A percentile compares a stretch with the other conserved stretches of the same genome.
Evolutionary conservation across 2,329 filamentous ascomycete species (phyloP).

Genomic region (Botrytis elliptica): DNA sequence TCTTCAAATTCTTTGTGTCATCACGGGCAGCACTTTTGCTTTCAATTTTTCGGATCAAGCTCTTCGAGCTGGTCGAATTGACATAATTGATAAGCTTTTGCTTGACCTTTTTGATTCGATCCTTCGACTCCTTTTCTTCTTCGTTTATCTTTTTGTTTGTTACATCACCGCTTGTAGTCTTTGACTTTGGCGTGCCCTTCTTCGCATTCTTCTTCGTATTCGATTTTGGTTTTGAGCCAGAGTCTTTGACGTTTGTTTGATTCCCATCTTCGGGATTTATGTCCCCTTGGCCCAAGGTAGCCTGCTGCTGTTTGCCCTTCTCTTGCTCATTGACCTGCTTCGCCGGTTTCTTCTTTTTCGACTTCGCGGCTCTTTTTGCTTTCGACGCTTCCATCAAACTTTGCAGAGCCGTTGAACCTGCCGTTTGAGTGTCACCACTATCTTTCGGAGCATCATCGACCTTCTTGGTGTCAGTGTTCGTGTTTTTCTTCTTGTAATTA

Average conservation of each 20-base stretch:
- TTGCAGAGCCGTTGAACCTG: neutral
- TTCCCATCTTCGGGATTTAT: neutral
- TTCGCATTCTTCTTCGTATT: neutral
- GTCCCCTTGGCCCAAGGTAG: neutral
- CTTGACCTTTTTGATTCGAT: slow-evolving; percentile 17
- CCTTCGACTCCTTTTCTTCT: slow-evolving; percentile 5
- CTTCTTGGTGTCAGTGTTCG: neutral
- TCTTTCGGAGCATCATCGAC: neutral
- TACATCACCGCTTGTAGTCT: neutral
- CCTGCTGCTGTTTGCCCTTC: neutral
- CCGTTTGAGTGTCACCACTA: neutral
- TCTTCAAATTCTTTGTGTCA: neutral
- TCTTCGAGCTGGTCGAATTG: neutral
- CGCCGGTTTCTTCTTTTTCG: neutral
- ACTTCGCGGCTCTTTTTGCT: neutral
- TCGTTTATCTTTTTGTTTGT: neutral
- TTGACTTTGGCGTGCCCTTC: neutral
- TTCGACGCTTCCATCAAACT: neutral
- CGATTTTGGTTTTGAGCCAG: neutral
- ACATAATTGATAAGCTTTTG: slow-evolving; percentile 11
- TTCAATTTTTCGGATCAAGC: neutral
- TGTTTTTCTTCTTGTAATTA: neutral
- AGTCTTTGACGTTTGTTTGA: neutral
- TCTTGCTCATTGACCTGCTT: neutral
- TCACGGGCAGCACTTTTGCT: neutral